Base-by-base conservation (phyloP, 2,329 filamentous ascomycete genomes). In the Trichoderma afroharzianum region DNA sequence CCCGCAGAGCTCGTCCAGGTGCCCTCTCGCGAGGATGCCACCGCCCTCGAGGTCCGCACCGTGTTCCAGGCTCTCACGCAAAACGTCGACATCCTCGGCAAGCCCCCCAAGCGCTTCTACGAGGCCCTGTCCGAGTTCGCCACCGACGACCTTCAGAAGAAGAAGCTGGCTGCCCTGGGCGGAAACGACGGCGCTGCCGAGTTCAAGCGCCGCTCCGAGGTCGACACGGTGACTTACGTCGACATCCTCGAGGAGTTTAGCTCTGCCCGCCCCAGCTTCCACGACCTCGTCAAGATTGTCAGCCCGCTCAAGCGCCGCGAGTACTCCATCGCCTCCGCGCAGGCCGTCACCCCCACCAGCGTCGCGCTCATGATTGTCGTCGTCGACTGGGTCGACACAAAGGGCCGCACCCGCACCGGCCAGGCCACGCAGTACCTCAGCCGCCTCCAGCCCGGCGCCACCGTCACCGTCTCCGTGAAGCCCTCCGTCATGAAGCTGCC, bases 401-500 rank as follows among this genome's bases (percentile, higher is more conserved):
- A 89, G 78, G 95, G 95, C 78, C 93, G 95, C 79, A 92, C 93
- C 77, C 94, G 96, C 76, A 95, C 93, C 80, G 96, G 96, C 68
- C 94, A 98, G 81, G 95, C 96, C 8, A 98, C 95, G 12, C 92
- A 92, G 75, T 99, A 97, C 85, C 90, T 99, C 75, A 92, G 91
- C 82, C 81, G 85, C 32, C 91, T 99, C 43, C 87, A 88, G 14
- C 85, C 93, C 14, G 96, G 96, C 66, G 85, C 93, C 47, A 85
- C 91, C 39, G 90, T 99, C 74, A 97, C 95, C 3, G 96, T 94
- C 72, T 97, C 93, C 39, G 94, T 99, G 81, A 99, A 99, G 86
- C 94, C 96, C 0, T 98, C 94, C 28, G 96, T 98, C 75, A 99
- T 99, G 96, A 99, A 98, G 85, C 88, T 99, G n/a, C 96, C 96